phyloP scores from a whole-genome alignment of 371 early-diverging fungal species.

The Syncephalis plumigaleata region DNA sequence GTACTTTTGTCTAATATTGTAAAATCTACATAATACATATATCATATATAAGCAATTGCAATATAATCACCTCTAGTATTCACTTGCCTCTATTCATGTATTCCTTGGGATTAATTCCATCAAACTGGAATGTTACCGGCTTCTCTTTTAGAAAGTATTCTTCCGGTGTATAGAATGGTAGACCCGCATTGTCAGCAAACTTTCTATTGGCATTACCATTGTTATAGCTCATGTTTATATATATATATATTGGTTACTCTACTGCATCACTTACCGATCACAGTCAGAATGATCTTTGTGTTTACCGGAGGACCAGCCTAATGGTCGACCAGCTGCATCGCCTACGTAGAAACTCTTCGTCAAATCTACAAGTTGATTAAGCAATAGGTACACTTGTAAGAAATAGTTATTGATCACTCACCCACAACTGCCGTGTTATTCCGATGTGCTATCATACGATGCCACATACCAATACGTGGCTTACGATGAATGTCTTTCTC shows the following conservation, averaged over 20 bases:
- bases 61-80: slow-evolving; percentile 1
- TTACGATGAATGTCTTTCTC: not conserved
- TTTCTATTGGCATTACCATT: slow-evolving; percentile 22
- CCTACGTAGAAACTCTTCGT: slow-evolving; percentile 59
- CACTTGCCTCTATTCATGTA: slow-evolving; percentile 14
- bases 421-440: not conserved
- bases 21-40: not conserved
- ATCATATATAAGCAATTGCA: not conserved
- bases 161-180: slow-evolving; percentile 77
- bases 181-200: slow-evolving; percentile 54
- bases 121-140: slow-evolving; percentile 24
- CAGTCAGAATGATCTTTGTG: slow-evolving; percentile 60
- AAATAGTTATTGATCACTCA: not conserved
- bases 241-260: not conserved
- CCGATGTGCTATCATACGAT: not conserved
- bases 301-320: slow-evolving; percentile 31
- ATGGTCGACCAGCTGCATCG: slow-evolving; percentile 77
- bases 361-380: slow-evolving; percentile 16
- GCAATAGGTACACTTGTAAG: not conserved
- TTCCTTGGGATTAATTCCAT: slow-evolving; percentile 33
- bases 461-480: not conserved
- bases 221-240: not conserved
- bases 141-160: slow-evolving; percentile 42
- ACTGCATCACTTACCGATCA: slow-evolving; percentile 26
- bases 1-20: slow-evolving; percentile 8